Evolutionary conservation across 169 alveolate species (phyloP), one percentile per base, ranked within the genome.

Genomic region (Pseudocohnilembus persalinus): DNA sequence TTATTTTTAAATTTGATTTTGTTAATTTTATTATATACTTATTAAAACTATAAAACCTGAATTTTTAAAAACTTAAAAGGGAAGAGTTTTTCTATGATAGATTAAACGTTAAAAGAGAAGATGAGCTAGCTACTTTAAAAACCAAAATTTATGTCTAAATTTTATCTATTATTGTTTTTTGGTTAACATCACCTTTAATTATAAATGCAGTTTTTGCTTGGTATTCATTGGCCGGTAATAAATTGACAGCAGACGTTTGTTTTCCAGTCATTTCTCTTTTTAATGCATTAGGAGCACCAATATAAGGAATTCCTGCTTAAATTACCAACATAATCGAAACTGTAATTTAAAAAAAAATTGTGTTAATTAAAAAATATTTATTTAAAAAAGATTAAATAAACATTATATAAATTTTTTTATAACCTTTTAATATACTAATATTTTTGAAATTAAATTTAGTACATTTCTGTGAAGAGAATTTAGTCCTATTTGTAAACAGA

Each of bases 141-240:
- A 65, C 79, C 49, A 74, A 83, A 81, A 81, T 87, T 49, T 49
- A 20, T 4, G 20, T 49, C 20, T 49, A 49, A 49, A 49, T 49
- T 49, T 49, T 49, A 20, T 49, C 68, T 49, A 49, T 49, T 49
- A 49, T 49, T 49, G 20, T 49, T 20, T 49, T 49, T 49, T 89
- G 93, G 93, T 73, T 89, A n/a, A 87, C 93, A 74, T 89, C 90
- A 26, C 84, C 85, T n/a, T 84, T 89, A 0, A 89, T 89, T 87
- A 84, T 88, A 72, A 89, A 84, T 20, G 82, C 88, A 76, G 82
- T 90, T 0, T 84, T 89, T n/a, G 93, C 90, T 28, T 81, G 86
- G 26, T 89, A 89, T 77, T 84, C 82, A 77, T 85, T 76, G 74
- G 72, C 85, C 34, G 84, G 82, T 77, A 78, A 84, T 28, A 64